These are phyloP conservation scores for Nannochloris sp. DNA, from an alignment of 139 green algal genomes.

Conservation along the genomic window DNA sequence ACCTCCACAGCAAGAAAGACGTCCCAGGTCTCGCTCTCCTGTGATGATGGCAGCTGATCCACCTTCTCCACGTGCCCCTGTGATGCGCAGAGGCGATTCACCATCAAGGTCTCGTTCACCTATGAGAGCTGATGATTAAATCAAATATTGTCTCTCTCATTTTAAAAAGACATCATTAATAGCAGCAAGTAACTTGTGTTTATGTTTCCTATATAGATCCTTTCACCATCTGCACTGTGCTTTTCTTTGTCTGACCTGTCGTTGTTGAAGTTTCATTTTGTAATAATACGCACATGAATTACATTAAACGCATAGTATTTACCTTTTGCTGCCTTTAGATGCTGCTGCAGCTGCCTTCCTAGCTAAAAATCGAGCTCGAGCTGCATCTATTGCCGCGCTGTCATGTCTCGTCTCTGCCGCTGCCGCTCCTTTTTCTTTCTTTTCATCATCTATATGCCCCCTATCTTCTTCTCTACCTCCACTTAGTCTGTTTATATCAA, in stretches of 20 bases:
- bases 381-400: slow-evolving; percentile 51
- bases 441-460: slow-evolving; percentile 1
- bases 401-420: slow-evolving; percentile 37
- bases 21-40: slow-evolving; percentile 2
- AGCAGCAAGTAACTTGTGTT: too few relatives aligned
- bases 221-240: too few relatives aligned
- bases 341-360: slow-evolving; percentile 37
- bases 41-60: too few relatives aligned
- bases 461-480: slow-evolving; percentile 24
- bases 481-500: slow-evolving; percentile 69
- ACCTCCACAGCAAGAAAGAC: background rate
- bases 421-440: background rate
- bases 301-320: background rate
- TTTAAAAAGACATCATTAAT: too few relatives aligned
- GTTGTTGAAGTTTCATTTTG: too few relatives aligned
- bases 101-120: too few relatives aligned
- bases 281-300: background rate
- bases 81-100: too few relatives aligned
- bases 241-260: too few relatives aligned
- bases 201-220: too few relatives aligned
- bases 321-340: slow-evolving; percentile 15
- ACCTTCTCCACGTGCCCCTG: too few relatives aligned
- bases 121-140: too few relatives aligned
- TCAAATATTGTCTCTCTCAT: too few relatives aligned
- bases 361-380: slow-evolving; percentile 50